Percentiles rank a stretch among this genome's conserved stretches.
These are phyloP conservation scores for Lichtheimia ramosa DNA, from an alignment of 371 early-diverging fungal genomes.

Conservation along the genomic window DNA sequence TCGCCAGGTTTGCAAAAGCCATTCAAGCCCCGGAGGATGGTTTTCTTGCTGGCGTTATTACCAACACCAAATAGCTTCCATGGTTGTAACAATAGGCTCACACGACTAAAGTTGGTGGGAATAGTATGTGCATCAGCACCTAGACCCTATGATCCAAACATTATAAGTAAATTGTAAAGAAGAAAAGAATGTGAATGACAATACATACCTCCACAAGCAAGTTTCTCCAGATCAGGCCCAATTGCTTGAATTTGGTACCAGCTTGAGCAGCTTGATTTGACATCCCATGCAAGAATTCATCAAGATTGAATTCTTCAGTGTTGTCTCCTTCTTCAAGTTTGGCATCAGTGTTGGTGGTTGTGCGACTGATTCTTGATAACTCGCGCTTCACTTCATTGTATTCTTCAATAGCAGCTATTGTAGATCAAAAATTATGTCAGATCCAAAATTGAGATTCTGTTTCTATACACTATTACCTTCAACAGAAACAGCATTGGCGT, in stretches of 20 bases:
- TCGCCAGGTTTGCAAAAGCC: slow-evolving; percentile 52
- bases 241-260: slow-evolving; percentile 24
- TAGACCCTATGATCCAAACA: slow-evolving; percentile 18
- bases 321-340: slow-evolving; percentile 21
- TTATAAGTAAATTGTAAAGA: background rate
- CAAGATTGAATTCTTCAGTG: slow-evolving; percentile 20
- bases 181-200: background rate
- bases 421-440: background rate
- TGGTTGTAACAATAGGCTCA: slow-evolving; percentile 13
- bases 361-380: slow-evolving; percentile 16
- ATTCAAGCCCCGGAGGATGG: slow-evolving; percentile 31
- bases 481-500: slow-evolving; percentile 23
- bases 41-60: slow-evolving; percentile 7
- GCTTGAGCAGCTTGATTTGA: slow-evolving; percentile 3
- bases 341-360: slow-evolving; percentile 10
- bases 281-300: slow-evolving; percentile 21
- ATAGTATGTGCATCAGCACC: slow-evolving; percentile 46
- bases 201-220: slow-evolving; percentile 30
- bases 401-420: slow-evolving; percentile 19
- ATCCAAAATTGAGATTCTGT: slow-evolving; percentile 67
- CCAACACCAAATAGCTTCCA: slow-evolving; percentile 31
- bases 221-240: slow-evolving; percentile 40
- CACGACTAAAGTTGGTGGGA: slow-evolving; percentile 20
- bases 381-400: slow-evolving; percentile 21
- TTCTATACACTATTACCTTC: slow-evolving; percentile 31